phyloP scores from a whole-genome alignment of 2,329 filamentous ascomycete genomes.

The Pyrenophora teres region DNA sequence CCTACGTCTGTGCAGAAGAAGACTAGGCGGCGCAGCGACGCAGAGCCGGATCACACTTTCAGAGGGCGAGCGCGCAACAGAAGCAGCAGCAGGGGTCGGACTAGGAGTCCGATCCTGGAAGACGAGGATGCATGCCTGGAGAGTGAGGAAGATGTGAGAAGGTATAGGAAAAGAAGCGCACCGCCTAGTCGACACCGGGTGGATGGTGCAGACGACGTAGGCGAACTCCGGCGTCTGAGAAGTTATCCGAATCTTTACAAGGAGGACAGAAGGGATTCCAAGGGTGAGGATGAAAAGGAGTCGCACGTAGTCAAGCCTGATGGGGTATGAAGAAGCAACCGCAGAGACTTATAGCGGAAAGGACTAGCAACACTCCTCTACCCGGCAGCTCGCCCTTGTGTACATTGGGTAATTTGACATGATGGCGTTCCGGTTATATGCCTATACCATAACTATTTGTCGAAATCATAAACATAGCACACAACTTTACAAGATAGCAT shows the following conservation, averaged over 20 bases:
- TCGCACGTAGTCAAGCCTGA: neutral
- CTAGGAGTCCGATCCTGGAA: constrained; percentile 32
- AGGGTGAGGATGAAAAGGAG: constrained; percentile 7
- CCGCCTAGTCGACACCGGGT: constrained; percentile 42
- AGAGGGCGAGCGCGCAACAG: constrained; percentile 39
- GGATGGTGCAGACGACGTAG: constrained; percentile 21
- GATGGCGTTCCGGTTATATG: neutral
- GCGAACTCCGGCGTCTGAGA: constrained; percentile 43
- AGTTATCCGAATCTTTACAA: constrained; percentile 44
- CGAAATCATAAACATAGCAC: neutral
- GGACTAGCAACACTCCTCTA: neutral
- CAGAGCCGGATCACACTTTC: constrained; percentile 43
- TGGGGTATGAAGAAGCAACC: neutral
- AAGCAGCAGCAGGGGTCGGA: constrained; percentile 25
- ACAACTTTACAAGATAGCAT: neutral
- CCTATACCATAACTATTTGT: neutral
- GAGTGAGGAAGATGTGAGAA: constrained; percentile 32
- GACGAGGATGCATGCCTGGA: constrained; percentile 27
- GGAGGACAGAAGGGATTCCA: constrained; percentile 25
- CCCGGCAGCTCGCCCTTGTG: neutral
- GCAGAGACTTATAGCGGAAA: neutral
- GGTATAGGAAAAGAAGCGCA: constrained; percentile 39
- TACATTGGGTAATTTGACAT: neutral
- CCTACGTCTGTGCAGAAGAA: constrained; percentile 29
- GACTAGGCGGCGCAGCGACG: constrained; percentile 40